These are phyloP conservation scores for Fusarium sp. DNA, from an alignment of 2,329 filamentous ascomycete species.

Conservation along the genomic window DNA sequence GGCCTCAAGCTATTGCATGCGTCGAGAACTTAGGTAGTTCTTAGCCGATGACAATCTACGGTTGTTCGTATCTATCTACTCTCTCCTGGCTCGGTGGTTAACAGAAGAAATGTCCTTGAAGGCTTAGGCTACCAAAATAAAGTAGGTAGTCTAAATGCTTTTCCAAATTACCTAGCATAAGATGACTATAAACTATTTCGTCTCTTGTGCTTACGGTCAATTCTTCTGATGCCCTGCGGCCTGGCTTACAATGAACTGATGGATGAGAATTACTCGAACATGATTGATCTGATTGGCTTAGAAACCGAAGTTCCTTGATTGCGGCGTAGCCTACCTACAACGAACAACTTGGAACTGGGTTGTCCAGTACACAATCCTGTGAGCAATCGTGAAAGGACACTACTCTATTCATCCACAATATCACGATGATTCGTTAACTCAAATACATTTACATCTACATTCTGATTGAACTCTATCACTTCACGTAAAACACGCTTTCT, in stretches of 20 bases:
- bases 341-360: background rate
- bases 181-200: too few relatives aligned
- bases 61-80: too few relatives aligned
- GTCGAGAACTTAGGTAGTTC: background rate
- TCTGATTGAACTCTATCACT: background rate
- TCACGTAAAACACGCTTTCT: background rate
- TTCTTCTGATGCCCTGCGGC: too few relatives aligned
- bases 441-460: background rate
- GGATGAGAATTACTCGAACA: background rate
- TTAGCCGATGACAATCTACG: background rate
- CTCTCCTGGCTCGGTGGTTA: too few relatives aligned
- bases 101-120: too few relatives aligned
- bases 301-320: background rate
- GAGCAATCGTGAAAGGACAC: background rate
- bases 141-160: too few relatives aligned
- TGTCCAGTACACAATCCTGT: background rate
- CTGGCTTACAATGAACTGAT: background rate
- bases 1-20: background rate
- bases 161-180: too few relatives aligned
- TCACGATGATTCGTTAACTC: background rate
- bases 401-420: background rate
- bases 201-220: too few relatives aligned
- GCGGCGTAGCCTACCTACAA: background rate
- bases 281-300: slow-evolving; percentile 17
- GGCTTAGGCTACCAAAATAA: too few relatives aligned